Base-by-base conservation (phyloP, 345 rosid species). In the Microthlaspi erraticum region DNA sequence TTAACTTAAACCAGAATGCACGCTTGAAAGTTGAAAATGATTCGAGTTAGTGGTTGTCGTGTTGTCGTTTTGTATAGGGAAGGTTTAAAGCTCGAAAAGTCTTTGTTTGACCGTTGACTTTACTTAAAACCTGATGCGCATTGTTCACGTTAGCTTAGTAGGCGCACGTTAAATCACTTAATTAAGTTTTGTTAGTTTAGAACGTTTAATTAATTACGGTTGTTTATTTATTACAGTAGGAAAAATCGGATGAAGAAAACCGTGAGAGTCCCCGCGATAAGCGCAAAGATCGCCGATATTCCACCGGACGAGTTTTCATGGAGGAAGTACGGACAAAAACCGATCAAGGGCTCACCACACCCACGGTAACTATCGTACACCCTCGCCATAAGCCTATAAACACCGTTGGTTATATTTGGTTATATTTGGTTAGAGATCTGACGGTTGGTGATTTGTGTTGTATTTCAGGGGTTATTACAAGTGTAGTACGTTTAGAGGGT, bases 321-420 rank as follows among this genome's bases (percentile, higher is more conserved):
- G 98, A 90, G 98, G 39, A 92, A 92, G 70, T 93, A 93, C 71
- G 98, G 98, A 7, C 97, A 93, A 56, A 93, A 93, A 83, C 98
- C 96, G 56, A 90, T 93, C 60, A 93, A 90, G 72, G 98, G 98
- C 4, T 90, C 98, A 4, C 93, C 98, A 2, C 87, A 83, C 71
- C 97, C 98, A 77, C 81, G 98, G 98, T 88, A 83, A 83, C 58
- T 64, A 60, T 16, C 42, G 13, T 39, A 55, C 17, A 10, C 45
- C 43, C 11, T 50, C 34, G 6, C n/a, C n/a, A n/a, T n/a, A n/a
- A n/a, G n/a, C n/a, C n/a, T n/a, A n/a, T n/a, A n/a, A n/a, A n/a
- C n/a, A n/a, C n/a, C n/a, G n/a, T n/a, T n/a, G n/a, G n/a, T n/a
- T n/a, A n/a, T n/a, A n/a, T n/a, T n/a, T n/a, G n/a, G n/a, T n/a